Evolutionary conservation across 257 asterid genomes (phyloP).

Genomic region (Henckelia pumila): DNA sequence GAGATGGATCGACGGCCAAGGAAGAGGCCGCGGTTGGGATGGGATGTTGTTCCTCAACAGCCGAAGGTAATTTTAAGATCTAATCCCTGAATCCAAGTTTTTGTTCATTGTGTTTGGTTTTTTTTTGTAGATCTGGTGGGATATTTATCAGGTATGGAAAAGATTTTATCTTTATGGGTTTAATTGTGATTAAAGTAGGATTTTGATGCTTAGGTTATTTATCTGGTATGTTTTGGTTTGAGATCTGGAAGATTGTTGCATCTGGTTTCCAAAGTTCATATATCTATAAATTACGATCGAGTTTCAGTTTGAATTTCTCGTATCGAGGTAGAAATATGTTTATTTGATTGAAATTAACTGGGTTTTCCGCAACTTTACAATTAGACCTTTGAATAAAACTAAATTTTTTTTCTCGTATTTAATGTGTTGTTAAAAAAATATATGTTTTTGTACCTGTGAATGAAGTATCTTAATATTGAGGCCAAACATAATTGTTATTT

Average conservation of each 20-base stretch:
- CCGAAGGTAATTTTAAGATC: constrained; percentile 54
- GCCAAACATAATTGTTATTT: background rate
- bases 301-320: background rate
- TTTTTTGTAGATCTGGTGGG: constrained; percentile 50
- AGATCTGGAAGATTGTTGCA: background rate
- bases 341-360: background rate
- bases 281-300: background rate
- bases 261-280: too few relatives aligned
- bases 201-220: constrained; percentile 13
- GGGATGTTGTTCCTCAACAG: constrained; percentile 81
- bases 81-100: constrained; percentile 18
- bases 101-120: background rate
- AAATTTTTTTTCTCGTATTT: too few relatives aligned
- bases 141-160: constrained; percentile 42
- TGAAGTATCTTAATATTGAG: background rate
- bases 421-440: too few relatives aligned
- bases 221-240: background rate
- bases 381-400: too few relatives aligned
- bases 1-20: constrained; percentile 85
- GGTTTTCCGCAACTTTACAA: too few relatives aligned
- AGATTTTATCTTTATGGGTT: background rate
- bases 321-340: background rate
- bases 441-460: too few relatives aligned
- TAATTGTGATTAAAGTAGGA: background rate
- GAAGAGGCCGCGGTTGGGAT: constrained; percentile 81